phyloP scores from a whole-genome alignment of 768 basidiomycete species.

The Lactifluus volemus region DNA sequence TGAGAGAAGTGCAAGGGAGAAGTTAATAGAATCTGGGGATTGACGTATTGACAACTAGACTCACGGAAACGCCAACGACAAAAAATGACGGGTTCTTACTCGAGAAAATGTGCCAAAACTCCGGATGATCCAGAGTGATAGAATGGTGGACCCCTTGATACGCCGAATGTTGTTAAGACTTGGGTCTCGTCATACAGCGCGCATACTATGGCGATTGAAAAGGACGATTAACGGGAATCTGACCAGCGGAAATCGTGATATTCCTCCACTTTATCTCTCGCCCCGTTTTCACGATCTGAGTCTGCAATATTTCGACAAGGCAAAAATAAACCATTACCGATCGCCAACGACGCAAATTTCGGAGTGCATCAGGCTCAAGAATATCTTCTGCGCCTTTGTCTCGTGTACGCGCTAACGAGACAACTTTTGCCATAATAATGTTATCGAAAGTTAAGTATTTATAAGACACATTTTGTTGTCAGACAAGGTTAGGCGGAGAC shows the following conservation, averaged over 20 bases:
- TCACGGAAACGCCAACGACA: no score
- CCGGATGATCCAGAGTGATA: no score
- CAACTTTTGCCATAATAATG: constrained; percentile 1
- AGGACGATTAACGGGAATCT: not conserved
- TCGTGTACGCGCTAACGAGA: no score
- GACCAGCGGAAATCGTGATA: constrained; percentile 14
- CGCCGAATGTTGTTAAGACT: not conserved
- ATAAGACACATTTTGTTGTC: not conserved
- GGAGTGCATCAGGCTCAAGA: constrained; percentile 15
- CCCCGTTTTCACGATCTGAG: constrained; percentile 1
- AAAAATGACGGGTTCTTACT: no score
- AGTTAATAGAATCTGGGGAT: no score
- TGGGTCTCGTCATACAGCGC: constrained; percentile 33
- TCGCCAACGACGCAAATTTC: constrained; percentile 6
- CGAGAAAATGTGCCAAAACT: no score
- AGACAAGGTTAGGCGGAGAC: not conserved
- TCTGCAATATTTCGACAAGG: constrained; percentile 16
- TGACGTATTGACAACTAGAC: no score
- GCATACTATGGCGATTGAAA: constrained; percentile 45
- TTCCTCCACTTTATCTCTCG: constrained; percentile 13
- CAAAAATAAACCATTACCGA: not conserved
- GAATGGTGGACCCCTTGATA: constrained; percentile 37
- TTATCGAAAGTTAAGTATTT: constrained; percentile 13
- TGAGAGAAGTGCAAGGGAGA: no score
- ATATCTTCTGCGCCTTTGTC: constrained; percentile 14